Base-by-base conservation (phyloP, 208 protist genomes). In the Lotmaria passim region DNA sequence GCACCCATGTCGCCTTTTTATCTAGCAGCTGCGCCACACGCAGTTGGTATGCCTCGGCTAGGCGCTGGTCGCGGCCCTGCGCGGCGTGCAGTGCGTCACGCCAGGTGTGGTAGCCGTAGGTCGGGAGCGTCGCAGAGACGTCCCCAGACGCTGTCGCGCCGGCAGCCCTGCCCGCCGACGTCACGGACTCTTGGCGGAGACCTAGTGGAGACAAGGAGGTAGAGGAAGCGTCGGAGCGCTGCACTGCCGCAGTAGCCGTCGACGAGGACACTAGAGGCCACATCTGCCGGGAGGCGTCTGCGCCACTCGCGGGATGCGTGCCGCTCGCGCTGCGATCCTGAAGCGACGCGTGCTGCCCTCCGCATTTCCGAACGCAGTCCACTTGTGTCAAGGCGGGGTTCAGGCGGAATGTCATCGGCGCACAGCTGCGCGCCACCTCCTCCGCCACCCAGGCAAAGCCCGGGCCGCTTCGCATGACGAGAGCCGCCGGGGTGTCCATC, bases 401-500 rank as follows among this genome's bases (percentile, higher is more conserved):
- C 28, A 81, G 31, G 28, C 47, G 71, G 44, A 71, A 78, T 4
- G 74, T 81, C 73, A 84, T 80, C 33, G 79, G 79, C 0, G 79
- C 79, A 26, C 69, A 75, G 60, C 65, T 72, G 19, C 69, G 69
- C 63, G 55, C 69, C 33, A 84, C 79, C 43, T 81, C 73, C 70
- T 81, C 69, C 4, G 62, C 74, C 43, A 84, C 79, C 75, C 75
- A 78, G 38, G 51, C 50, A 57, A 88, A 87, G 23, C 70, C 58
- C 1, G 79, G 51, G 12, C 79, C 76, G 61, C 86, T 91, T 17
- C 78, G 80, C 74, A 86, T 76, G 8, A 91, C 86, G 26, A 88
- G 65, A 6, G 78, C 52, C 12, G 85, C 63, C 2, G 86, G 86
- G 19, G 73, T 72, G 23, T 84, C 78, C 17, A 84, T 43, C 33